These are phyloP conservation scores for Aegilops tauschii DNA, from an alignment of 176 grass and related monocot species.

Conservation along the genomic window DNA sequence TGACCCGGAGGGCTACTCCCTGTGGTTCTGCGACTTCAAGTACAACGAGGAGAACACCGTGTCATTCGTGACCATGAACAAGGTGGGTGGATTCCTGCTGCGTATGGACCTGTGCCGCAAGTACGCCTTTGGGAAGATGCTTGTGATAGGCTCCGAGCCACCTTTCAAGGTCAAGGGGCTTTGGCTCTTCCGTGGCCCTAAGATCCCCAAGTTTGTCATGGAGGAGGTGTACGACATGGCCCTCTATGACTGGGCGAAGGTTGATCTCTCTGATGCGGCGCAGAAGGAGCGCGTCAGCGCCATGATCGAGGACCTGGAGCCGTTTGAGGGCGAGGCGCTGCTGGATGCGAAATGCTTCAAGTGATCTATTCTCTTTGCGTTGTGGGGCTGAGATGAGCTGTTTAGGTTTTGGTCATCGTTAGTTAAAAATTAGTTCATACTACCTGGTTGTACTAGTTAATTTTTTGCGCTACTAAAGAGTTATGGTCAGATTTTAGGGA, in stretches of 20 bases:
- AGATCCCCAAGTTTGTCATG: constrained; percentile 76
- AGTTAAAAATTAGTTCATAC: constrained; percentile 5
- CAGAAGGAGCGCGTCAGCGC: constrained; percentile 76
- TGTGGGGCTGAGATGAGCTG: neutral
- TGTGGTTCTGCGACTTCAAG: constrained; percentile 93
- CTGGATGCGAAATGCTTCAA: constrained; percentile 92
- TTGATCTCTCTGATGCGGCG: constrained; percentile 58
- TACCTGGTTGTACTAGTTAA: neutral
- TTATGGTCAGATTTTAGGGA: neutral
- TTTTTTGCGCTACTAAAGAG: neutral
- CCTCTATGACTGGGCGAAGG: constrained; percentile 85
- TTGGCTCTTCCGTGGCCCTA: constrained; percentile 72
- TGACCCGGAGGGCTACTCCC: constrained; percentile 61
- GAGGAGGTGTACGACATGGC: constrained; percentile 88
- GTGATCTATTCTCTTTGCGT: neutral
- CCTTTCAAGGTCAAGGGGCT: constrained; percentile 85
- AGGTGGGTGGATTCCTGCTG: constrained; percentile 82
- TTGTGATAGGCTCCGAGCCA: constrained; percentile 61
- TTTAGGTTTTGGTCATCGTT: neutral
- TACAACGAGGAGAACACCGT: constrained; percentile 85
- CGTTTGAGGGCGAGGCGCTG: constrained; percentile 67
- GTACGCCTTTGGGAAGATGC: constrained; percentile 89
- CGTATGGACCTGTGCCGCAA: constrained; percentile 79
- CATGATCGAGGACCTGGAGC: constrained; percentile 92
- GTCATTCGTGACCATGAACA: constrained; percentile 74